These are phyloP conservation scores for Fusarium compactum DNA, from an alignment of 2,329 filamentous ascomycete genomes.

Conservation along the genomic window DNA sequence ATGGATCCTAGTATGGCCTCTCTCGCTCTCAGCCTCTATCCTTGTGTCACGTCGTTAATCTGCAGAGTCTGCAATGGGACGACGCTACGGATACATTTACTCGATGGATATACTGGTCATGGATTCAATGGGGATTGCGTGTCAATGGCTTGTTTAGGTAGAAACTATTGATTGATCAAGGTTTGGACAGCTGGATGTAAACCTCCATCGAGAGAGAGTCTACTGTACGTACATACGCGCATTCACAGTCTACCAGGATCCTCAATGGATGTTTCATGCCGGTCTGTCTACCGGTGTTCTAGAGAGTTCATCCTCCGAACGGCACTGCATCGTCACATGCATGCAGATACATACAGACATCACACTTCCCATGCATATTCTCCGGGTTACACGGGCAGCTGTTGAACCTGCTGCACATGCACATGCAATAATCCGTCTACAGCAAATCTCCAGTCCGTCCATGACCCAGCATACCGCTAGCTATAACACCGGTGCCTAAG, in stretches of 20 bases:
- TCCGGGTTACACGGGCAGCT: slow-evolving; percentile 12
- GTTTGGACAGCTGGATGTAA: background rate
- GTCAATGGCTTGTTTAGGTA: background rate
- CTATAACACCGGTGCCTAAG: slow-evolving; percentile 1
- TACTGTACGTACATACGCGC: background rate
- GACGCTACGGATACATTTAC: background rate
- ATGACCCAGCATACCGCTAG: background rate
- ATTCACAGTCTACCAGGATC: background rate
- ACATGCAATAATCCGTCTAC: background rate
- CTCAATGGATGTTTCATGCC: slow-evolving; percentile 27
- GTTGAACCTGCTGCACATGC: background rate
- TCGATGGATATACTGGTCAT: background rate
- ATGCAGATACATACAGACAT: background rate
- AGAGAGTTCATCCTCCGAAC: slow-evolving; percentile 18
- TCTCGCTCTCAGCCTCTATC: background rate
- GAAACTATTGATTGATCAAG: background rate
- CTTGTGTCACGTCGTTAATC: slow-evolving; percentile 6
- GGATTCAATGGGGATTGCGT: background rate
- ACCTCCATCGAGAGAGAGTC: background rate
- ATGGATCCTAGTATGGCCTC: slow-evolving; percentile 13
- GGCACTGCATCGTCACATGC: slow-evolving; percentile 2
- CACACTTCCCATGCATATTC: slow-evolving; percentile 6
- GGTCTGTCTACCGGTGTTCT: slow-evolving; percentile 14
- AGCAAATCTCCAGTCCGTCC: background rate
- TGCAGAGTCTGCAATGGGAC: background rate